Conservation (phyloP, 345 rosid genomes). For the Sisymbrium altissimum region DNA sequence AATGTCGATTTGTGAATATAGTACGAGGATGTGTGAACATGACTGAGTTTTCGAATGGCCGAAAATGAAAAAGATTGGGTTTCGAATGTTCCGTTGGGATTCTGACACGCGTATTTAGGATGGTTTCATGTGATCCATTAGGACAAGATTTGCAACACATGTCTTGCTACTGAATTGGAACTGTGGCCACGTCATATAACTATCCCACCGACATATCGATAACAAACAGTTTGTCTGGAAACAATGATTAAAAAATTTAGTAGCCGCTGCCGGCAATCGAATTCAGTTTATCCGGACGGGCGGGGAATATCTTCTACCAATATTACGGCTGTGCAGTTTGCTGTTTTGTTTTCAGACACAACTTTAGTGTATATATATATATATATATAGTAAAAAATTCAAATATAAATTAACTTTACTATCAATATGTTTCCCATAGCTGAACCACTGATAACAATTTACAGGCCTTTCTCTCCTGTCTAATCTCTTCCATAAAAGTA, state of each 20-base stretch:
- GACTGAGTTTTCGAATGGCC: background rate
- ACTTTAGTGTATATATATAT: background rate
- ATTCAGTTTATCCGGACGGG: background rate
- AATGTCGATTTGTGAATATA: background rate
- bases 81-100: background rate
- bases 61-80: background rate
- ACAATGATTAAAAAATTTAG: background rate
- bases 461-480: background rate
- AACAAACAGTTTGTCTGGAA: background rate
- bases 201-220: background rate
- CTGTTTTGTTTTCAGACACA: background rate
- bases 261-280: background rate
- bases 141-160: slow-evolving; percentile 6
- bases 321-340: background rate
- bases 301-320: background rate
- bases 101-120: background rate
- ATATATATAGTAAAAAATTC: no score
- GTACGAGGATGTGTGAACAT: background rate
- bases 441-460: background rate
- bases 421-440: background rate
- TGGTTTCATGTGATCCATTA: background rate
- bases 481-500: background rate
- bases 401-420: background rate
- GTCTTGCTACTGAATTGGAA: background rate
- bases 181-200: slow-evolving; percentile 3